Conservation (phyloP, 352 stramenopile species). For the Phytophthora quininea region DNA sequence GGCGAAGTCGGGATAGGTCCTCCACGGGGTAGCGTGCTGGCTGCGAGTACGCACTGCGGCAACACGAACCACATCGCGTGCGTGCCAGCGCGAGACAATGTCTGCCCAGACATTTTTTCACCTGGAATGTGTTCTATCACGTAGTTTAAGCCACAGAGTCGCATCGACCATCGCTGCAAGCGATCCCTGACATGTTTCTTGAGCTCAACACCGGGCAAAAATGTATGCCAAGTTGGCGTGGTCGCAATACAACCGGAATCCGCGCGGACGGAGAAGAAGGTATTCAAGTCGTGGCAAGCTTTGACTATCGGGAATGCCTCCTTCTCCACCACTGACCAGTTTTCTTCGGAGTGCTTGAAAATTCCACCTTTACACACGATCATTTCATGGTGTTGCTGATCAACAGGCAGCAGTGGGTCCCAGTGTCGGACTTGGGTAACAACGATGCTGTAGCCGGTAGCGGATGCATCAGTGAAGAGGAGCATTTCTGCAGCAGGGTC, state of each 20-base stretch:
- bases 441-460: slow-evolving; percentile 1
- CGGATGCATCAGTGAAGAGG: not conserved
- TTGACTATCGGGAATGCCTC: slow-evolving; percentile 16
- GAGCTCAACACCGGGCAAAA: slow-evolving; percentile 19
- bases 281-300: slow-evolving; percentile 9
- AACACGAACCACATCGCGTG: not conserved
- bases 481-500: not conserved
- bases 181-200: slow-evolving; percentile 15
- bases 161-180: slow-evolving; percentile 21
- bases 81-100: slow-evolving; percentile 12
- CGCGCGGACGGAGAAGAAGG: slow-evolving; percentile 14
- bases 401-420: not conserved
- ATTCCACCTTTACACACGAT: slow-evolving; percentile 9
- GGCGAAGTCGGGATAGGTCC: not conserved
- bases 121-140: slow-evolving; percentile 23
- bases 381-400: slow-evolving; percentile 8
- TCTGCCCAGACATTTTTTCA: slow-evolving; percentile 10
- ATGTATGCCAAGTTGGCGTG: slow-evolving; percentile 27
- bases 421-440: slow-evolving; percentile 8
- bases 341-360: slow-evolving; percentile 3
- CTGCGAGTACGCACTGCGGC: slow-evolving; percentile 5
- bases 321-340: slow-evolving; percentile 25
- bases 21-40: not conserved
- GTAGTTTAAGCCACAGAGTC: slow-evolving; percentile 15
- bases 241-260: slow-evolving; percentile 21